These are phyloP conservation scores for Betula pendula DNA, from an alignment of 306 rosid genomes.

Conservation along the genomic window DNA sequence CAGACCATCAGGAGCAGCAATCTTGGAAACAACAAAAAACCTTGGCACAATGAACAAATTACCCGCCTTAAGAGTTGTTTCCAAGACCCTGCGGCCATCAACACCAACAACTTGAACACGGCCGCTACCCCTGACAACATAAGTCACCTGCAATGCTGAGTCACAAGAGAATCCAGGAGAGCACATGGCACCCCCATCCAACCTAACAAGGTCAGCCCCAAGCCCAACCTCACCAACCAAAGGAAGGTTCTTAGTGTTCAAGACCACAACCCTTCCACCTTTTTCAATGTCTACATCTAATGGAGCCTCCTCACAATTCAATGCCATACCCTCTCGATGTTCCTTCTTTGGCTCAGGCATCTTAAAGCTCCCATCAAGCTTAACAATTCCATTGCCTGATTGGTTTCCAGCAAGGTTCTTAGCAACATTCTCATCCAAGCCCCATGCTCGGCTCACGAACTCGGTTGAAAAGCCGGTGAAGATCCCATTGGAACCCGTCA, in stretches of 20 bases:
- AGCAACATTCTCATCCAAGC: constrained; percentile 50
- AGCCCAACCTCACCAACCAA: constrained; percentile 78
- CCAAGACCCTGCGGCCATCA: constrained; percentile 71
- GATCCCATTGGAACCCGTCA: constrained; percentile 70
- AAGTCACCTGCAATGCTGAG: constrained; percentile 80
- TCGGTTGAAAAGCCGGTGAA: constrained; percentile 70
- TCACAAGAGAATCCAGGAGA: constrained; percentile 84
- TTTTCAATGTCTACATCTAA: constrained; percentile 66
- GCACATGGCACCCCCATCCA: constrained; percentile 82
- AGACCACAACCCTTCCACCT: constrained; percentile 78
- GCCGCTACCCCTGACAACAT: constrained; percentile 71
- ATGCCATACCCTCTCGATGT: constrained; percentile 59
- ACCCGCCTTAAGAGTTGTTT: constrained; percentile 67
- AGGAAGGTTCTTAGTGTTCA: constrained; percentile 82
- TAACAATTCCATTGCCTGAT: constrained; percentile 55
- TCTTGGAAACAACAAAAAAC: constrained; percentile 85
- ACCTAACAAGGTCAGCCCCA: constrained; percentile 78
- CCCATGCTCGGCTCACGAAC: constrained; percentile 84
- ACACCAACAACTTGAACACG: constrained; percentile 74
- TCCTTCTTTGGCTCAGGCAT: constrained; percentile 59
- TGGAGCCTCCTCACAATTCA: constrained; percentile 81
- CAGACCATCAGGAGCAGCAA: constrained; percentile 70
- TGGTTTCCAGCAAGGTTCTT: constrained; percentile 57
- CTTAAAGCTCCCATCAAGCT: constrained; percentile 34
- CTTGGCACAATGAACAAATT: constrained; percentile 83